A percentile compares a stretch with the other conserved stretches of the same genome.
phyloP scores from a whole-genome alignment of 176 grass and related monocot genomes.

The Cenchrus americanus region DNA sequence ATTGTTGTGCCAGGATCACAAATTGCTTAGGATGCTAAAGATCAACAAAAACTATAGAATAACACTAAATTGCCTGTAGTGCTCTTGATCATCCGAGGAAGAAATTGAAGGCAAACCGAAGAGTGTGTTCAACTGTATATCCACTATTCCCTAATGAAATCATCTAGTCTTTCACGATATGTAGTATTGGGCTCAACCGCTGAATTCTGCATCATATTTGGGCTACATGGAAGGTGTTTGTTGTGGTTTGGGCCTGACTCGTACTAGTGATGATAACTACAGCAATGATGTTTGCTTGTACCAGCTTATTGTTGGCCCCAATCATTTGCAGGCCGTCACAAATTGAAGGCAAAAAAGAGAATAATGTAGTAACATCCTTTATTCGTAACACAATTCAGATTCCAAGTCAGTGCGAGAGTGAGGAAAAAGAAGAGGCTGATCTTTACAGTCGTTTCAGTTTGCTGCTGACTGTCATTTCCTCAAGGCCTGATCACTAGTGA shows the following conservation, averaged over 20 bases:
- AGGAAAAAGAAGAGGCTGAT: not conserved
- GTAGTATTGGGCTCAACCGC: not conserved
- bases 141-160: conserved; percentile 6
- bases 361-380: conserved; percentile 15
- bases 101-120: conserved; percentile 8
- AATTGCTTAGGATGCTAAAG: not conserved
- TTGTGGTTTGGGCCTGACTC: not conserved
- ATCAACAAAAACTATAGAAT: conserved; percentile 9
- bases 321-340: not conserved
- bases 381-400: conserved; percentile 3
- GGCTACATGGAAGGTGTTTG: not conserved
- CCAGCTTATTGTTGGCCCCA: not conserved
- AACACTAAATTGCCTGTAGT: not conserved
- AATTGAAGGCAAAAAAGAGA: not conserved
- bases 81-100: not conserved
- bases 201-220: not conserved
- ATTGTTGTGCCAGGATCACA: not conserved
- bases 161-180: not conserved
- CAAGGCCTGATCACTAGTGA: not conserved
- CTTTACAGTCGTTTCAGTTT: not conserved
- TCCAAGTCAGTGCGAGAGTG: not conserved
- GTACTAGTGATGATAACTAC: not conserved
- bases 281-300: not conserved
- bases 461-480: not conserved
- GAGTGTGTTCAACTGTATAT: not conserved